These are phyloP conservation scores for Colletotrichum higginsianum DNA, from an alignment of 2,329 filamentous ascomycete genomes.

Conservation along the genomic window DNA sequence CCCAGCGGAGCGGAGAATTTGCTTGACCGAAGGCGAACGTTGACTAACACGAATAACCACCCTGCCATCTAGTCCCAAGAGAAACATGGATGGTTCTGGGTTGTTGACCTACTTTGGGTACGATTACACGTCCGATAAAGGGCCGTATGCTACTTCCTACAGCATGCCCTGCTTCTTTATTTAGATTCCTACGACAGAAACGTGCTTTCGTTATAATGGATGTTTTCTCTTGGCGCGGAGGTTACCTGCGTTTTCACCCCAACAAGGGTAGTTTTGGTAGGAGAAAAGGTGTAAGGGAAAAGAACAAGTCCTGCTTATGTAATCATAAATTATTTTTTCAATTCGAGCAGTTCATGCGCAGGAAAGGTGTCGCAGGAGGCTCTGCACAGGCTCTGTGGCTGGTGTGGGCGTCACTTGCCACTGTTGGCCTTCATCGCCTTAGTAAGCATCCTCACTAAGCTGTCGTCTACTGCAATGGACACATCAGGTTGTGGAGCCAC, in stretches of 20 bases:
- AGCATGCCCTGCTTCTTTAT: slow-evolving; percentile 17
- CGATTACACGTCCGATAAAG: slow-evolving; percentile 6
- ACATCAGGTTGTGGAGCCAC: no score
- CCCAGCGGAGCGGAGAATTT: background rate
- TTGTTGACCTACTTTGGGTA: slow-evolving; percentile 12
- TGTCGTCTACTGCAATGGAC: no score
- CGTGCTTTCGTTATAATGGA: background rate
- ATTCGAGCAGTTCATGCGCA: no score
- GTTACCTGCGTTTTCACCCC: background rate
- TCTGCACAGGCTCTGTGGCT: no score
- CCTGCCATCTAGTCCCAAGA: slow-evolving; percentile 3
- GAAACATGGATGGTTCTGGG: slow-evolving; percentile 8
- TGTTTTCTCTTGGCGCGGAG: background rate
- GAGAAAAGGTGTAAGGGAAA: no score
- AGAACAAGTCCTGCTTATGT: no score
- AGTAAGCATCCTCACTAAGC: no score
- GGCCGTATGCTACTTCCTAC: slow-evolving; percentile 9
- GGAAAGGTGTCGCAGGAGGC: no score
- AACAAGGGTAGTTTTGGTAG: no score
- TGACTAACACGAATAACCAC: slow-evolving; percentile 1
- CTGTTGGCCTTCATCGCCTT: fast-evolving
- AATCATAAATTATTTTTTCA: no score
- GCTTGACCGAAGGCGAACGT: background rate
- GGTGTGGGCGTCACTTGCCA: no score
- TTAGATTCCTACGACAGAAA: background rate